A percentile compares a stretch with the other conserved stretches of the same genome.
These are phyloP conservation scores for Leishmania mexicana DNA, from an alignment of 208 protist genomes.

Conservation along the genomic window DNA sequence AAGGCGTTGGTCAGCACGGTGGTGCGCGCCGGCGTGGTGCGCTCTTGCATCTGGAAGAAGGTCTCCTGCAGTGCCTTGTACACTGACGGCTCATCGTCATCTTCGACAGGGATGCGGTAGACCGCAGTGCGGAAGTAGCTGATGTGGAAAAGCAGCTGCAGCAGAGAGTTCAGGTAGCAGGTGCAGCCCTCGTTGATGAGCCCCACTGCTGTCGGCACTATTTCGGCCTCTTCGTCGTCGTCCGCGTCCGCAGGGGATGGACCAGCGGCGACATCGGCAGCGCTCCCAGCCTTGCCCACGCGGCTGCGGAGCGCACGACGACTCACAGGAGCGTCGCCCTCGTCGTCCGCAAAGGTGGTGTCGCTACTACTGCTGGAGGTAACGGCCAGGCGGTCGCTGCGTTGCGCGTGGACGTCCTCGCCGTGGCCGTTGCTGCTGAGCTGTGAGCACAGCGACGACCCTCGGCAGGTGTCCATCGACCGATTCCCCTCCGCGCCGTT, in stretches of 20 bases:
- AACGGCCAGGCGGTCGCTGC: slow-evolving; percentile 16
- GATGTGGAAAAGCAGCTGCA: slow-evolving; percentile 89
- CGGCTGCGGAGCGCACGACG: background rate
- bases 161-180: slow-evolving; percentile 92
- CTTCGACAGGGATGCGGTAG: slow-evolving; percentile 74
- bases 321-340: background rate
- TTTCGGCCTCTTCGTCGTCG: background rate
- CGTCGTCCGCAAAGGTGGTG: slow-evolving; percentile 11
- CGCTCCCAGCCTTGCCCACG: background rate
- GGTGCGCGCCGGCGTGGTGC: slow-evolving; percentile 63
- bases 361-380: slow-evolving; percentile 21
- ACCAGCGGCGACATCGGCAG: background rate
- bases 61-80: slow-evolving; percentile 77
- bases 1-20: slow-evolving; percentile 89
- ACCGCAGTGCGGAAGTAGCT: slow-evolving; percentile 87
- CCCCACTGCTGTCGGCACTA: slow-evolving; percentile 41
- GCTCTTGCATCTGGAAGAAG: slow-evolving; percentile 89
- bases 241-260: background rate
- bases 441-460: slow-evolving; percentile 19
- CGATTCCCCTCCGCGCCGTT: slow-evolving; percentile 5
- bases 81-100: slow-evolving; percentile 38
- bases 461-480: slow-evolving; percentile 12
- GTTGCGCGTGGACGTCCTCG: slow-evolving; percentile 17
- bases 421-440: slow-evolving; percentile 3
- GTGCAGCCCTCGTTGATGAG: slow-evolving; percentile 92